Evolutionary conservation across 805 yeast species (phyloP).

Genomic region (Cyberlindnera veronae): DNA sequence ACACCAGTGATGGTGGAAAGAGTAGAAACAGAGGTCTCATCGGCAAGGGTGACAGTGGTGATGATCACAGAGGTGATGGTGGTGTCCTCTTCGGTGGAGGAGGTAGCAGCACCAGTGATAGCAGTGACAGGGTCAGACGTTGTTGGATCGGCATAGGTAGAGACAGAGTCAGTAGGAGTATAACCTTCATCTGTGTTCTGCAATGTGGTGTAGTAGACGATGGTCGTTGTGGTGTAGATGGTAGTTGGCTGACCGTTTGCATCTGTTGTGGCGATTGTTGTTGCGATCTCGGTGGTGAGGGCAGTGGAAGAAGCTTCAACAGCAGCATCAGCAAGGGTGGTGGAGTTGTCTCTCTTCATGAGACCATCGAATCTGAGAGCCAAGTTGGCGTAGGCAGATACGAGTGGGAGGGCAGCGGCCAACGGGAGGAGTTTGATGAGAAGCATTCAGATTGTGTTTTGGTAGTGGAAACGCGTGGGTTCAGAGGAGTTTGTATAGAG

Average conservation of each 20-base stretch:
- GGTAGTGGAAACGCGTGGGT: too few species aligned
- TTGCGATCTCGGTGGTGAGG: slow-evolving; percentile 20
- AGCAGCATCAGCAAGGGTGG: slow-evolving; percentile 5
- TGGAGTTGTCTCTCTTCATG: slow-evolving; percentile 21
- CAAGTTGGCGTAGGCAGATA: slow-evolving; percentile 22
- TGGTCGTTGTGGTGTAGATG: slow-evolving; percentile 38
- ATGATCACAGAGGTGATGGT: slow-evolving; percentile 43
- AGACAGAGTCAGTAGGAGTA: slow-evolving; percentile 14
- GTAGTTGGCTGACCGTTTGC: slow-evolving; percentile 37
- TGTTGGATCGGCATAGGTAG: slow-evolving; percentile 12
- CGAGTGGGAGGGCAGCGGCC: slow-evolving; percentile 15
- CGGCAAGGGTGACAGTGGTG: slow-evolving; percentile 26
- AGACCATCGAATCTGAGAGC: slow-evolving; percentile 24
- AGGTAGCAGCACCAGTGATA: not conserved
- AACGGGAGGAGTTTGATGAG: slow-evolving; percentile 13
- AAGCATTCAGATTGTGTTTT: slow-evolving; percentile 15
- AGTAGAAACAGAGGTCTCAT: slow-evolving; percentile 42
- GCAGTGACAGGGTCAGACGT: too few species aligned
- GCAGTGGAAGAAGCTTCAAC: slow-evolving; percentile 3
- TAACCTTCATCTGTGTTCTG: slow-evolving; percentile 62
- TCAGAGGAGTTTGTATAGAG: not conserved
- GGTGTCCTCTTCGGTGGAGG: slow-evolving; percentile 25
- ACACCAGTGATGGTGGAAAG: slow-evolving; percentile 23
- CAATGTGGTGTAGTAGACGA: slow-evolving; percentile 44
- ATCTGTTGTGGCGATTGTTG: slow-evolving; percentile 23